Conservation (phyloP, 2,329 filamentous ascomycete species). For the Magnaporthiopsis poae region DNA sequence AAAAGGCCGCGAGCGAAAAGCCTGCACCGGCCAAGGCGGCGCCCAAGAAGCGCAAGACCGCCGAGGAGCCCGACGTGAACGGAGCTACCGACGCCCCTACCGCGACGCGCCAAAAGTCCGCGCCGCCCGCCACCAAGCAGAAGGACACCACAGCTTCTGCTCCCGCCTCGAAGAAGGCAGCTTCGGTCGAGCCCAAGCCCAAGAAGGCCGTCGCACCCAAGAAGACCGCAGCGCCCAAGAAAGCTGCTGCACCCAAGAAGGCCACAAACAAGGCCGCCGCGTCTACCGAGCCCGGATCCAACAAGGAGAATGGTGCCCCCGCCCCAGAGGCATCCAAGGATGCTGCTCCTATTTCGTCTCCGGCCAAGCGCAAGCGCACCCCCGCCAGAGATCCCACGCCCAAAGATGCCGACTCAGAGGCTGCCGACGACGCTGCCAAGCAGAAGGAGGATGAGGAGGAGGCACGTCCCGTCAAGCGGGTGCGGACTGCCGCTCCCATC, state of each 20-base stretch:
- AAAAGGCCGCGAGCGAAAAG: constrained; percentile 9
- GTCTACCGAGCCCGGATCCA: constrained; percentile 12
- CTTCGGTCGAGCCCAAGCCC: constrained; percentile 9
- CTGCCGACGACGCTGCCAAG: constrained; percentile 9
- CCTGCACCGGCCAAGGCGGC: constrained; percentile 2
- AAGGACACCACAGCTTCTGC: constrained; percentile 6
- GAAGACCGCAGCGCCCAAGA: constrained; percentile 11
- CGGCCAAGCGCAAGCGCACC: constrained; percentile 8
- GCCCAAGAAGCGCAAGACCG: constrained; percentile 5
- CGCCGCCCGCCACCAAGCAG: constrained; percentile 11
- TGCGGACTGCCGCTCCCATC: constrained; percentile 23
- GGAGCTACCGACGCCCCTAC: constrained; percentile 4
- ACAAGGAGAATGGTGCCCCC: constrained; percentile 12
- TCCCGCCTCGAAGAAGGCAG: constrained; percentile 3
- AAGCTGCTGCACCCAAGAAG: constrained; percentile 9
- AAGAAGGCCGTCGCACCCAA: constrained; percentile 1
- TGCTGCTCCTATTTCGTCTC: neutral
- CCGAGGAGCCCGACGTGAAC: constrained; percentile 4
- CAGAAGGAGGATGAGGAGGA: constrained; percentile 11
- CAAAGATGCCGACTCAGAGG: constrained; percentile 3
- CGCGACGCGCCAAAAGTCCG: constrained; percentile 4
- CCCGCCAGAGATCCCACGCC: constrained; percentile 3
- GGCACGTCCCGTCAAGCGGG: constrained; percentile 12
- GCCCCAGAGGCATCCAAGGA: constrained; percentile 15
- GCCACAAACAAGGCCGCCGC: neutral